A percentile compares a stretch with the other conserved stretches of the same genome.
phyloP scores from a whole-genome alignment of 768 basidiomycete species.

The Boletus rufocinnamomeus region DNA sequence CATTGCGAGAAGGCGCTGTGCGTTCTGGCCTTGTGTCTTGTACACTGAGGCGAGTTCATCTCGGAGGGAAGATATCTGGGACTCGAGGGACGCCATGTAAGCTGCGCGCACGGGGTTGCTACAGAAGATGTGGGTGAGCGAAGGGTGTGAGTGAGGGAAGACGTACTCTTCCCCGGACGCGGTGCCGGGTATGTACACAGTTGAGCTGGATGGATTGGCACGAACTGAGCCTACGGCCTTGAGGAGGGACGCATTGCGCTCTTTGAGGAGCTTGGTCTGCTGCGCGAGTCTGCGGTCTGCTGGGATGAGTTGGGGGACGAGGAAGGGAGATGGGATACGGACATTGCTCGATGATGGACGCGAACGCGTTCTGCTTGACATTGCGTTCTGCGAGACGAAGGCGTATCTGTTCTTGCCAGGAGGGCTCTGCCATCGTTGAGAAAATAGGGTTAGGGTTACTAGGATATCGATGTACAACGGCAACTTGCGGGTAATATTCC shows the following conservation, averaged over 20 bases:
- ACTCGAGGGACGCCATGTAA: slow-evolving; percentile 89
- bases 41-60: slow-evolving; percentile 94
- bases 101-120: slow-evolving; percentile 87
- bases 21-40: slow-evolving; percentile 95
- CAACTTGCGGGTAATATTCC: slow-evolving; percentile 25
- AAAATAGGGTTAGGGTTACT: slow-evolving; percentile 30
- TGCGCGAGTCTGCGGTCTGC: slow-evolving; percentile 90
- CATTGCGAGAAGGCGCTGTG: slow-evolving; percentile 89
- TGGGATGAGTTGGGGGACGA: slow-evolving; percentile 17
- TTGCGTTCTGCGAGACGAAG: slow-evolving; percentile 83
- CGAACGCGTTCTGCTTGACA: slow-evolving; percentile 74
- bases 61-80: slow-evolving; percentile 88
- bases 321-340: slow-evolving; percentile 30
- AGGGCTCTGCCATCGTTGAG: slow-evolving; percentile 72
- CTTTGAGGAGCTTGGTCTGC: slow-evolving; percentile 88
- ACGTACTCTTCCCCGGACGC: slow-evolving; percentile 69
- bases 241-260: slow-evolving; percentile 86
- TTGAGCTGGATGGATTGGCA: slow-evolving; percentile 58
- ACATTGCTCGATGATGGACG: slow-evolving; percentile 93
- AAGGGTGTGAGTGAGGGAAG: not conserved
- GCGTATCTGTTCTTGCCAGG: slow-evolving; percentile 83
- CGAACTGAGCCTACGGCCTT: slow-evolving; percentile 79
- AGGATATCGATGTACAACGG: slow-evolving; percentile 13
- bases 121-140: slow-evolving; percentile 7
- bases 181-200: slow-evolving; percentile 59